Evolutionary conservation across 441 rosid species (phyloP).

Genomic region (Sinapis alba): DNA sequence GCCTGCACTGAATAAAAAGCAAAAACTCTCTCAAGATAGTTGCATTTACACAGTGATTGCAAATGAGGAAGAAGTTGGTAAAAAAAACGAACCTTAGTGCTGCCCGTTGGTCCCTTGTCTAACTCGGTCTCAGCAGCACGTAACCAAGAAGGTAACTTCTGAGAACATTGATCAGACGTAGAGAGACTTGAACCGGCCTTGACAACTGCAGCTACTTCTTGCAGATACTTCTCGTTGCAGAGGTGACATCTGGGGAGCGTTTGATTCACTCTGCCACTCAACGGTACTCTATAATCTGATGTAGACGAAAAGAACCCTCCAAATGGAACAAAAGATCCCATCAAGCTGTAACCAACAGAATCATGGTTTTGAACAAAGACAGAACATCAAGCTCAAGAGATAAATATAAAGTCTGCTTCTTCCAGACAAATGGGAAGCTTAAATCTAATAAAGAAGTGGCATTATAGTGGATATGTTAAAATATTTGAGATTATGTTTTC

Average conservation of each 20-base stretch:
- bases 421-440: background rate
- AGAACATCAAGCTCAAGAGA: conserved; percentile 1
- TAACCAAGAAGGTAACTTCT: conserved; percentile 59
- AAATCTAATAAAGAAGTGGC: background rate
- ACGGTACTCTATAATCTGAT: conserved; percentile 46
- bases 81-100: conserved; percentile 44
- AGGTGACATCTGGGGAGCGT: conserved; percentile 45
- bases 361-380: background rate
- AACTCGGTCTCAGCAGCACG: conserved; percentile 47
- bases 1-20: conserved; percentile 58
- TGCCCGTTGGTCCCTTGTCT: conserved; percentile 39
- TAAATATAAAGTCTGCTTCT: background rate
- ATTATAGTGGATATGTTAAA: background rate
- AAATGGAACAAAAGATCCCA: conserved; percentile 84
- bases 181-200: conserved; percentile 49
- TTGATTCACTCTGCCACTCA: conserved; percentile 36
- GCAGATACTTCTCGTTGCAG: conserved; percentile 59
- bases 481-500: no score
- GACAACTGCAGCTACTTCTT: conserved; percentile 47
- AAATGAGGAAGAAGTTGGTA: conserved; percentile 4
- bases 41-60: background rate
- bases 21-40: conserved; percentile 41
- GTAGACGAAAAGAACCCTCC: conserved; percentile 76
- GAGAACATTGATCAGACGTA: conserved; percentile 49
- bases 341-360: conserved; percentile 55